Base-by-base conservation (phyloP, 805 yeast genomes). In the Barnettozyma californica region DNA sequence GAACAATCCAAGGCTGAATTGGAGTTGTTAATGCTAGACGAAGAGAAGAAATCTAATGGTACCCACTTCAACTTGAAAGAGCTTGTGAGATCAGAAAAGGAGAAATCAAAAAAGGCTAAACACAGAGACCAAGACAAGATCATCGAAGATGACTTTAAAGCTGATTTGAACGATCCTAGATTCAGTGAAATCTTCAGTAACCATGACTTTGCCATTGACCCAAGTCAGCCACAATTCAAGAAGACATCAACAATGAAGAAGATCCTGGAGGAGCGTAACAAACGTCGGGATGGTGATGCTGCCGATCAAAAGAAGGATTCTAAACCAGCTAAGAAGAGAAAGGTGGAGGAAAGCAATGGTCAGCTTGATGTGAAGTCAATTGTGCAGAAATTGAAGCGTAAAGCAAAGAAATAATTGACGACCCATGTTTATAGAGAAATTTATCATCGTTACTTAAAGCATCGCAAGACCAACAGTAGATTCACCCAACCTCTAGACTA, bases 161-260 rank as follows among this genome's bases (percentile, higher is more conserved):
- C 90, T 40, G 90, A 88, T 59, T 78, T 87, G 60, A 71, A 73
- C 38, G 99, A 94, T 73, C 82, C 85, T 14, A 83, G 99, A 69
- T 94, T 94, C 73, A 76, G 76, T 42, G 95, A 85, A 55, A 73
- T 90, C 54, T 88, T 84, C 61, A 89, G 89, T 59, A 83, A 81
- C 53, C 96, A 87, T 53, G 94, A 85, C 53, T 94, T 81, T 68
- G 97, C 97, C 11, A 90, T 95, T 63, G 99, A 95, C 67, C 95
- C 97, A 20, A 83, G 95, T 19, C 81, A 76, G 61, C 86, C 95
- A n/a, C 96, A 88, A 64, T 92, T 79, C 74, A 90, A 87, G 70
- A 81, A 84, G 67, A 91, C 98, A 1, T 71, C 80, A 16, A 89
- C 94, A 23, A 91, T 92, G 96, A 83, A 84, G 62, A 76, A 83